phyloP scores from a whole-genome alignment of 2,329 filamentous ascomycete genomes.

The Fusarium chuoi region DNA sequence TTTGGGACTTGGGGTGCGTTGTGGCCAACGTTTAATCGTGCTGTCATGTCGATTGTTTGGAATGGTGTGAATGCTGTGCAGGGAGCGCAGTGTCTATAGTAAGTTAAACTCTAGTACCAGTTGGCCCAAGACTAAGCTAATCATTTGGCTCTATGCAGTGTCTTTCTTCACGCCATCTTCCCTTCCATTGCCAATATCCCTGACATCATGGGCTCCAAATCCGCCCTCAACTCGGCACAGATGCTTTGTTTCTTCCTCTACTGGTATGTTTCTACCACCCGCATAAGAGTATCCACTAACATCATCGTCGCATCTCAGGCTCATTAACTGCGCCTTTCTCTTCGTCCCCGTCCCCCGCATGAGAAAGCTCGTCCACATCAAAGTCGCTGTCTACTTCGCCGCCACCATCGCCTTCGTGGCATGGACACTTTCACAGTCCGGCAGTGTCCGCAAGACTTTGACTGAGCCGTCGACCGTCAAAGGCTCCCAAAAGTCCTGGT shows the following conservation, averaged over 20 bases:
- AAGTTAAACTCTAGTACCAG: not conserved
- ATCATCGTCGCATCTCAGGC: not conserved
- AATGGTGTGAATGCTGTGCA: constrained; percentile 13
- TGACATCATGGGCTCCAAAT: constrained; percentile 10
- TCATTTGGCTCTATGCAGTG: not conserved
- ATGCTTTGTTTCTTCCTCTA: constrained; percentile 23
- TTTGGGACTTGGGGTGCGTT: constrained; percentile 14
- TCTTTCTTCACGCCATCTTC: constrained; percentile 10
- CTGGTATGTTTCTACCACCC: not conserved
- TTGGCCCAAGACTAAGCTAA: not conserved
- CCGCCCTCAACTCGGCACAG: constrained; percentile 10
- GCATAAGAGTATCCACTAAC: accelerated
- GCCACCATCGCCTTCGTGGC: constrained; percentile 13
- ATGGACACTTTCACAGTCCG: not conserved
- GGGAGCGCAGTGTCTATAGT: constrained; percentile 16
- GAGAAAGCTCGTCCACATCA: constrained; percentile 11
- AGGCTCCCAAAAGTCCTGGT: constrained; percentile 2
- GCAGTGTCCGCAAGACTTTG: not conserved
- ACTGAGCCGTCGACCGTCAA: not conserved
- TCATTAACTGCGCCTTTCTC: constrained; percentile 11
- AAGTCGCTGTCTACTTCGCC: constrained; percentile 1
- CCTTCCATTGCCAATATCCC: constrained; percentile 7
- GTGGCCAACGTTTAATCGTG: constrained; percentile 13
- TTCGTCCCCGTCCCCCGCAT: constrained; percentile 1
- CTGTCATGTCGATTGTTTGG: constrained; percentile 12